These are phyloP conservation scores for Chaetothyriales sp. DNA, from an alignment of 2,329 filamentous ascomycete genomes.

Conservation along the genomic window DNA sequence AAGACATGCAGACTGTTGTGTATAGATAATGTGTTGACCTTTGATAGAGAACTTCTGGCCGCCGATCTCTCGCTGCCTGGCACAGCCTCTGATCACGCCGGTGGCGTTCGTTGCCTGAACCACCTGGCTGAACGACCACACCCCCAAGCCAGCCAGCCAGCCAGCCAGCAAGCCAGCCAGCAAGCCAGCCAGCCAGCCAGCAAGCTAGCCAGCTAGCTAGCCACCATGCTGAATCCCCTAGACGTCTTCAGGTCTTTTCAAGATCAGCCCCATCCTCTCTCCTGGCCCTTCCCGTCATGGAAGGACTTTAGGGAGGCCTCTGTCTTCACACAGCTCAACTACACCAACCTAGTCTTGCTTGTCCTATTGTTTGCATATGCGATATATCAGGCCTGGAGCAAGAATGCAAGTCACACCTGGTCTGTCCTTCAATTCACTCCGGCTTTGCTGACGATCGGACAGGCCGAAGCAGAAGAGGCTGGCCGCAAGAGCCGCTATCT, in stretches of 20 bases:
- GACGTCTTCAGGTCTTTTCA: not conserved
- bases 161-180: not conserved
- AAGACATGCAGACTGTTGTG: not conserved
- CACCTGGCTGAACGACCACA: not conserved
- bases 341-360: conserved; percentile 12
- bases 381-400: not conserved
- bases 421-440: too few relatives aligned
- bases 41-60: conserved; percentile 18
- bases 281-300: conserved; percentile 12
- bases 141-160: not conserved
- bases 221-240: not conserved
- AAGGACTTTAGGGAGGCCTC: conserved; percentile 11
- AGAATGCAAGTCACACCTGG: not conserved
- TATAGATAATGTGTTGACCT: not conserved
- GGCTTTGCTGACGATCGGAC: not conserved
- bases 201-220: too few relatives aligned
- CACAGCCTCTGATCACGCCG: not conserved
- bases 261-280: conserved; percentile 2
- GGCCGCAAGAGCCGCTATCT: conserved; percentile 11
- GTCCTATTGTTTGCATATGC: not conserved
- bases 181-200: not conserved
- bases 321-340: conserved; percentile 12
- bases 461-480: conserved; percentile 3
- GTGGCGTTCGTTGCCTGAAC: not conserved
- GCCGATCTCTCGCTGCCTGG: conserved; percentile 5